Evolutionary conservation across 768 basidiomycete species (phyloP).

Genomic region (Tricholoma furcatifolium): DNA sequence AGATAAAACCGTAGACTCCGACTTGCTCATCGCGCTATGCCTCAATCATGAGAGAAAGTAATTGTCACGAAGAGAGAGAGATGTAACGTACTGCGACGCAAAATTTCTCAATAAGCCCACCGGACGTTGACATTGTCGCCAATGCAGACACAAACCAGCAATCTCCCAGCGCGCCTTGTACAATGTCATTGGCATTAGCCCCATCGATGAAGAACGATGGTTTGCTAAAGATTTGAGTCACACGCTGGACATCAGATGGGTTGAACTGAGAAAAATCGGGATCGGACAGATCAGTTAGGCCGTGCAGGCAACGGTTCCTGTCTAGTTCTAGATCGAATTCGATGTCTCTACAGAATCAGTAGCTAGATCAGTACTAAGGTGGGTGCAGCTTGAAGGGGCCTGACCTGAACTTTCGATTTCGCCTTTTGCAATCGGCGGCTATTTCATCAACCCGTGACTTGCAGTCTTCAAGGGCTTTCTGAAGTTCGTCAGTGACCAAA

Average conservation of each 20-base stretch:
- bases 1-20: constrained; percentile 54
- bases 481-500: constrained; percentile 46
- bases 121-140: constrained; percentile 43
- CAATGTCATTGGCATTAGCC: constrained; percentile 41
- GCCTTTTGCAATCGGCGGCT: constrained; percentile 37
- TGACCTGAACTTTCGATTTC: constrained; percentile 48
- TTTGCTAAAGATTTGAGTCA: constrained; percentile 49
- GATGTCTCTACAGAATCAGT: constrained; percentile 1
- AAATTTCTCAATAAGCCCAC: constrained; percentile 48
- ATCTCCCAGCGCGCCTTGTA: constrained; percentile 47
- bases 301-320: constrained; percentile 40
- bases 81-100: constrained; percentile 43
- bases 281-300: constrained; percentile 19
- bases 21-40: constrained; percentile 40
- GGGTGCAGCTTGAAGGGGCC: background rate
- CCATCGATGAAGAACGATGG: constrained; percentile 50
- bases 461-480: constrained; percentile 42
- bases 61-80: too few relatives aligned
- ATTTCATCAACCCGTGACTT: constrained; percentile 40
- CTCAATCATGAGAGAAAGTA: background rate
- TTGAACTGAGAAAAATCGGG: constrained; percentile 1
- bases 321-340: constrained; percentile 55
- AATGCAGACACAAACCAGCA: constrained; percentile 58
- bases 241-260: constrained; percentile 41
- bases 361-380: background rate